A percentile compares a stretch with the other conserved stretches of the same genome.
phyloP scores from a whole-genome alignment of 2,329 filamentous ascomycete species.

The Pseudogymnoascus sp. region DNA sequence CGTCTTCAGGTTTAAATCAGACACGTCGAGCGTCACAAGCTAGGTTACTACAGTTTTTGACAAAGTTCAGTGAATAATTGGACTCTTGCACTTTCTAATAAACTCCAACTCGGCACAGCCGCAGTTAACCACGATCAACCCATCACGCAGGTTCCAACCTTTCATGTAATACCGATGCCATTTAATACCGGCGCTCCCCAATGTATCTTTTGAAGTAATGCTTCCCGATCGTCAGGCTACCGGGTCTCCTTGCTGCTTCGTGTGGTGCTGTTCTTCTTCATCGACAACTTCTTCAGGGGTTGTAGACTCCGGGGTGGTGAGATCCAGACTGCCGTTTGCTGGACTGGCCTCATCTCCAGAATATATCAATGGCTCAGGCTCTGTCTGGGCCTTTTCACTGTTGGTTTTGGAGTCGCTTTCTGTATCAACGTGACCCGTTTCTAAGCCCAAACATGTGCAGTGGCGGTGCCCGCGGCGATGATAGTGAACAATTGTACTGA shows the following conservation, averaged over 20 bases:
- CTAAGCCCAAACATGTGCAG: neutral
- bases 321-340: neutral
- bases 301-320: neutral
- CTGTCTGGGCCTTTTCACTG: neutral
- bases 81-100: neutral
- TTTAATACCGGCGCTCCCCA: neutral
- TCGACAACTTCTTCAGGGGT: neutral
- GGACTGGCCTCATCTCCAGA: neutral
- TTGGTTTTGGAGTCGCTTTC: neutral
- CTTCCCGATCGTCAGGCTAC: neutral
- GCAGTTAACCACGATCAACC: neutral
- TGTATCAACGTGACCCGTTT: neutral
- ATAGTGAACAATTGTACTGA: neutral
- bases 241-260: neutral
- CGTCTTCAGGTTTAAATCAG: neutral
- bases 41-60: no score
- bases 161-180: neutral
- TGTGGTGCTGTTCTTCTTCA: neutral
- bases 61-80: neutral
- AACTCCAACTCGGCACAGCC: neutral
- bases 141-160: neutral
- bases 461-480: neutral
- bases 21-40: no score
- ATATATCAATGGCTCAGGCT: neutral
- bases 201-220: neutral